Evolutionary conservation across 257 asterid genomes (phyloP), one percentile per base, ranked within the genome.

Genomic region (Galeopsis tetrahit): DNA sequence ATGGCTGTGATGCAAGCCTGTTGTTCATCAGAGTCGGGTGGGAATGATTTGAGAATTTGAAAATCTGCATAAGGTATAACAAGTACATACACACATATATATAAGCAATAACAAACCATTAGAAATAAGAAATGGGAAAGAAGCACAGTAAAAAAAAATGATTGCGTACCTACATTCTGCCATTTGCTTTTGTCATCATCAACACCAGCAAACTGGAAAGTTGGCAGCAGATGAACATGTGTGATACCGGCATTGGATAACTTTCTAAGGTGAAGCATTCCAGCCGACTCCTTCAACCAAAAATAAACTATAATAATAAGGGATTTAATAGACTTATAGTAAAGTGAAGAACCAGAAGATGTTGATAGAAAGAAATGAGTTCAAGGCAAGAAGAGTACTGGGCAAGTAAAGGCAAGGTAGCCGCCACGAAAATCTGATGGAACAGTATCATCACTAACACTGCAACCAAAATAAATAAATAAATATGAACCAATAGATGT

Each of bases 121-220:
- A 21, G 28, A 21, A 21, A 21, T 21, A 21, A 21, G 36, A 66
- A 52, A 71, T 13, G 32, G 60, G 31, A 67, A 36, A 55, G 42
- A 68, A 60, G 72, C 53, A 75, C 49, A 21, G 31, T 15, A 43
- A 43, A 39, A 43, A 43, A 39, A 11, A 69, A 72, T 48, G 15
- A 70, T 51, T 17, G 2, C 79, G 39, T 74, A 91, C 98, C 98
- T 77, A 80, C 78, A 77, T 77, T 66, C 84, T 85, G 86, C 98
- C 98, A 93, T 66, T 91, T 93, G 65, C 68, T 79, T 77, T 77
- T 91, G 77, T 88, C 84, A 68, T 94, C 98, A 66, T 91, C 89
- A 74, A 91, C 97, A 35, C 90, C 96, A 74, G 87, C 96, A 85
- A 91, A 94, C 36, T 94, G 98, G 80, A 79, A 94, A 75, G 96